Evolutionary conservation across 192 early-diverging fungal species (phyloP).

Genomic region (Backusella parvicylindrica): DNA sequence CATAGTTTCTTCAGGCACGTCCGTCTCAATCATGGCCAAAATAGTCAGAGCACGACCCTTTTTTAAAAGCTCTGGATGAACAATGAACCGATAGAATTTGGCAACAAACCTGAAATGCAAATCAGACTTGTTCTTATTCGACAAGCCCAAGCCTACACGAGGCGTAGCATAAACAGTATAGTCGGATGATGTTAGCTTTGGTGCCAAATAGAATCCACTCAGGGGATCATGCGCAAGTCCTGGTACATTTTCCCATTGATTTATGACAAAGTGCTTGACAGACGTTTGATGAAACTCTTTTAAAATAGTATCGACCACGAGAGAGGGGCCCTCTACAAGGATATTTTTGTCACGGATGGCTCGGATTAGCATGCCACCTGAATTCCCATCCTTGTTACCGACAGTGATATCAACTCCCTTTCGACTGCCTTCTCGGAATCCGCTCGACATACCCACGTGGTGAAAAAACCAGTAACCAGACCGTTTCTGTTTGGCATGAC

Average conservation of each 20-base stretch:
- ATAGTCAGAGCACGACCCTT: conserved; percentile 31
- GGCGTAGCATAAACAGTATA: conserved; percentile 6
- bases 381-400: conserved; percentile 3
- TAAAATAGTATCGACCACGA: conserved; percentile 21
- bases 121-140: background rate
- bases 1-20: background rate
- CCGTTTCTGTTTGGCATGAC: conserved; percentile 13
- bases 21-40: background rate
- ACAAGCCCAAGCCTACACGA: conserved; percentile 22
- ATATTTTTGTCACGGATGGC: background rate
- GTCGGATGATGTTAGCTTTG: background rate
- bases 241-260: background rate
- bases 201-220: conserved; percentile 1
- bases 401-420: conserved; percentile 32
- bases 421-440: conserved; percentile 26
- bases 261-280: conserved; percentile 6
- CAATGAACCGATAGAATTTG: conserved; percentile 21
- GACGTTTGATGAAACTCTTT: background rate
- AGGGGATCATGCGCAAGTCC: background rate
- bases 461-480: conserved; percentile 32
- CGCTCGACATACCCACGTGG: conserved; percentile 15
- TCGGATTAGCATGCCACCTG: conserved; percentile 32
- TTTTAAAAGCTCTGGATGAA: conserved; percentile 15
- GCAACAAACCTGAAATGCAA: conserved; percentile 11
- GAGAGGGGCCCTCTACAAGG: conserved; percentile 24